phyloP scores from a whole-genome alignment of 768 basidiomycete species.

The Neoboletus subvelutipes region DNA sequence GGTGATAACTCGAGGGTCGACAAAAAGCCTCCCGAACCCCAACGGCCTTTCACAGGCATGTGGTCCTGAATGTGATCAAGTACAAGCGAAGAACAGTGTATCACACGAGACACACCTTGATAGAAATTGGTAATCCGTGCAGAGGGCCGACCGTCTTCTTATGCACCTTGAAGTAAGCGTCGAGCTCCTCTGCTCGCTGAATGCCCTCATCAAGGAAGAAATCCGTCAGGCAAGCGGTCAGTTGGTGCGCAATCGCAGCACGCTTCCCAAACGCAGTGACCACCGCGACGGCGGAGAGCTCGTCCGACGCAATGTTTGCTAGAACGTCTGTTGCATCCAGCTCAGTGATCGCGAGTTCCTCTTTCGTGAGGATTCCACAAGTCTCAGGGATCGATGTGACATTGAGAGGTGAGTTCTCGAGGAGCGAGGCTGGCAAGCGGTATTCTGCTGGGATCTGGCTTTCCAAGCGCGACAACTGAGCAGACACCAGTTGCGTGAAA shows the following conservation, averaged over 20 bases:
- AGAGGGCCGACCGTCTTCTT: constrained; percentile 43
- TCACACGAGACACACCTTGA: constrained; percentile 35
- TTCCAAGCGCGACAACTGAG: constrained; percentile 21
- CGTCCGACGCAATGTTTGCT: constrained; percentile 27
- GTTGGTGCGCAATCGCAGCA: constrained; percentile 53
- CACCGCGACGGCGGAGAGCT: constrained; percentile 40
- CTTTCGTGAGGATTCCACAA: constrained; percentile 32
- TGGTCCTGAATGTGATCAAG: constrained; percentile 33
- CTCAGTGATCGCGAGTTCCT: constrained; percentile 36
- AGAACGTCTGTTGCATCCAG: constrained; percentile 38
- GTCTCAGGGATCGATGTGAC: constrained; percentile 34
- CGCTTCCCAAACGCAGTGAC: constrained; percentile 46
- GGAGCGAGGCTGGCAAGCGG: constrained; percentile 14
- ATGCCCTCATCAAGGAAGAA: constrained; percentile 46
- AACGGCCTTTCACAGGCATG: constrained; percentile 40
- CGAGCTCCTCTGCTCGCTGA: constrained; percentile 41
- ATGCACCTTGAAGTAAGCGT: constrained; percentile 37
- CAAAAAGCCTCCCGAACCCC: constrained; percentile 38
- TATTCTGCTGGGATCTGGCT: constrained; percentile 25
- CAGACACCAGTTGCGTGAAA: constrained; percentile 21
- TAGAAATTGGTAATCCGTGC: constrained; percentile 40
- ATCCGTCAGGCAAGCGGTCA: constrained; percentile 41
- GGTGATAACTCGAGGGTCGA: constrained; percentile 24
- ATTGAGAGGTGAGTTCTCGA: constrained; percentile 29
- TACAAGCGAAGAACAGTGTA: neutral